Conservation (phyloP, 208 protist genomes). For the Trypanosomatidae sp. region DNA sequence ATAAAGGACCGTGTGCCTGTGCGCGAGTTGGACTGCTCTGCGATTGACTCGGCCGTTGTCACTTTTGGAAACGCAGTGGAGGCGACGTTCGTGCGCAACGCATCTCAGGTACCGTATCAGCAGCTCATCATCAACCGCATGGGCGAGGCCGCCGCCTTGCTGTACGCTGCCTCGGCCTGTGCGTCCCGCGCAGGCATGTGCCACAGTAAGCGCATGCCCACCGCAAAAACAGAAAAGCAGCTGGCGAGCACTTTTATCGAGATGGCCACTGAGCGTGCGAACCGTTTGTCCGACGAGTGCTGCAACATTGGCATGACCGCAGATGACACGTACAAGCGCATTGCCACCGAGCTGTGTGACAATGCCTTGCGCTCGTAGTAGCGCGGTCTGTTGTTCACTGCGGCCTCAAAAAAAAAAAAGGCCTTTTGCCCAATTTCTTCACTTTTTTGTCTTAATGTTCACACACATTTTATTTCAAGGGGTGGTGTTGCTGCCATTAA, state of each 20-base stretch:
- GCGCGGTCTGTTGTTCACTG: no score
- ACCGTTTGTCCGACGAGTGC: conserved; percentile 51
- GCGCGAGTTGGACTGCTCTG: conserved; percentile 60
- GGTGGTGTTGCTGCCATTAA: no score
- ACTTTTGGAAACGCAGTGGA: conserved; percentile 85
- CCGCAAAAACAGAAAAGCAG: conserved; percentile 67
- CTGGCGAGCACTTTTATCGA: conserved; percentile 70
- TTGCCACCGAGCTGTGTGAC: conserved; percentile 79
- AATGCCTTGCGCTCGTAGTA: conserved; percentile 50
- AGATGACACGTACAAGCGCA: conserved; percentile 84
- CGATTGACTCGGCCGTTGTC: conserved; percentile 75
- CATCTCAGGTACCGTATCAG: conserved; percentile 62
- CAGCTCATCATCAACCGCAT: conserved; percentile 83
- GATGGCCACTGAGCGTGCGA: conserved; percentile 50
- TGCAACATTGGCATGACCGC: conserved; percentile 81
- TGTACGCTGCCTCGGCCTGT: conserved; percentile 81
- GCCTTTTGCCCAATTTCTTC: no score
- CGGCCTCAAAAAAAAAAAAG: no score
- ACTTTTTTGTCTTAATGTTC: no score
- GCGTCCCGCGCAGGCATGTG: conserved; percentile 80
- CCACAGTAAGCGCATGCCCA: conserved; percentile 61
- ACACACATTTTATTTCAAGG: no score
- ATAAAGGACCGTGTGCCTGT: conserved; percentile 71
- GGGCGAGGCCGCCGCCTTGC: conserved; percentile 70
- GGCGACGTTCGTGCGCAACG: conserved; percentile 75